Evolutionary conservation across 2,329 filamentous ascomycete species (phyloP).

Genomic region (Alternaria solani): DNA sequence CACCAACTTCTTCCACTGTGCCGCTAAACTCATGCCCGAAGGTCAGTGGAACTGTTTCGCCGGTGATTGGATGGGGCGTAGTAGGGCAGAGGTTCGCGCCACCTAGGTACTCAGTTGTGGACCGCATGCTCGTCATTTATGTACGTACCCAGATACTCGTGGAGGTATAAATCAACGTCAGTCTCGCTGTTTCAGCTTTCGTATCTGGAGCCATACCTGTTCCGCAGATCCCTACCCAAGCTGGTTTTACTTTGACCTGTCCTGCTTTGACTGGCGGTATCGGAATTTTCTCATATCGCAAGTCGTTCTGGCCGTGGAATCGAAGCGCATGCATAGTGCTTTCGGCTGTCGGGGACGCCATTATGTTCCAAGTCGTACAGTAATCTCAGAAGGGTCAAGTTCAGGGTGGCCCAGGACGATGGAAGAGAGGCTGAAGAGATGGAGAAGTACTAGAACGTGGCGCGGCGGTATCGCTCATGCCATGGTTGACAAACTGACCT

Average conservation of each 20-base stretch:
- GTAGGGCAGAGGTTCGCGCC: constrained; percentile 60
- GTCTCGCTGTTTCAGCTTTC: not conserved
- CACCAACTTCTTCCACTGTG: constrained; percentile 60
- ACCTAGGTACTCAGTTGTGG: constrained; percentile 31
- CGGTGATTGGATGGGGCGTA: constrained; percentile 63
- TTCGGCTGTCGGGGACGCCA: constrained; percentile 15
- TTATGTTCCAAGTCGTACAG: not conserved
- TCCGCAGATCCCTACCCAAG: constrained; percentile 55
- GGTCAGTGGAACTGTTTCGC: constrained; percentile 60
- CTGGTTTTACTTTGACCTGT: constrained; percentile 54
- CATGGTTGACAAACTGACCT: not conserved
- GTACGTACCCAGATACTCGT: constrained; percentile 54
- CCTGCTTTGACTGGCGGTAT: constrained; percentile 51
- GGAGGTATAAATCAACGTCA: constrained; percentile 47
- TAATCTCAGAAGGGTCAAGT: not conserved
- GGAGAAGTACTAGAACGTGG: constrained; percentile 1
- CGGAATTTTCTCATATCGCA: constrained; percentile 55
- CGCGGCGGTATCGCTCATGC: not conserved
- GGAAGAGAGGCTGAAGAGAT: constrained; percentile 15
- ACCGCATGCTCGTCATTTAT: constrained; percentile 4
- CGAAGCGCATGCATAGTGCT: constrained; percentile 57
- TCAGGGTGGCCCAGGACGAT: not conserved
- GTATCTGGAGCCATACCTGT: constrained; percentile 34
- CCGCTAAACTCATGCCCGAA: constrained; percentile 64
- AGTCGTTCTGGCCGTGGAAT: constrained; percentile 56